Evolutionary conservation across 164 flowering plant species (phyloP).

Genomic region (Brasenia schreberi): DNA sequence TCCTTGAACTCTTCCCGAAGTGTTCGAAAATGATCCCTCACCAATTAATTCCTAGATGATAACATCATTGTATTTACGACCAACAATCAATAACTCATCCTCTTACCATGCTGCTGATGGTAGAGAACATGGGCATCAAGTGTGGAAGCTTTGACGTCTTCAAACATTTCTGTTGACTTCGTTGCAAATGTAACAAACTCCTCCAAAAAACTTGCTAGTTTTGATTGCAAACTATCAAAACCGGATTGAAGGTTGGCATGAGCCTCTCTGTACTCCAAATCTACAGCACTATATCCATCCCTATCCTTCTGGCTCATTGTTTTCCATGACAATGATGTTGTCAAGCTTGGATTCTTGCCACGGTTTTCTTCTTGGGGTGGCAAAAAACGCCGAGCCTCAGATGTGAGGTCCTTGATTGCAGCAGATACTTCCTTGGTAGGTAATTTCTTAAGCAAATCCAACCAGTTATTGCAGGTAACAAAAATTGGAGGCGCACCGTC

Average conservation of each 20-base stretch:
- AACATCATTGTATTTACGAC: neutral
- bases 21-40: neutral
- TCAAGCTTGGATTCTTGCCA: constrained; percentile 19
- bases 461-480: constrained; percentile 59
- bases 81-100: neutral
- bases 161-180: constrained; percentile 41
- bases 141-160: constrained; percentile 35
- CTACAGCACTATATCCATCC: constrained; percentile 13
- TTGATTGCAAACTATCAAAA: constrained; percentile 39
- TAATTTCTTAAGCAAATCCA: constrained; percentile 29
- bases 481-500: constrained; percentile 64
- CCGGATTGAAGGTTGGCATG: constrained; percentile 35
- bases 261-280: constrained; percentile 20
- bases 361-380: constrained; percentile 65
- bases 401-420: constrained; percentile 40
- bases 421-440: constrained; percentile 43
- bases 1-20: neutral
- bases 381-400: constrained; percentile 36
- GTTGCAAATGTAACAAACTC: constrained; percentile 42
- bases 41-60: neutral
- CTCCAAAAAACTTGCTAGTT: constrained; percentile 46
- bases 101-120: constrained; percentile 1
- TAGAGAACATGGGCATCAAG: constrained; percentile 25
- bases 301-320: constrained; percentile 1
- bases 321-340: constrained; percentile 14